Percentiles rank a stretch among this genome's conserved stretches.
Conservation (phyloP, 352 stramenopile species). For the Phytophthora lateralis region DNA sequence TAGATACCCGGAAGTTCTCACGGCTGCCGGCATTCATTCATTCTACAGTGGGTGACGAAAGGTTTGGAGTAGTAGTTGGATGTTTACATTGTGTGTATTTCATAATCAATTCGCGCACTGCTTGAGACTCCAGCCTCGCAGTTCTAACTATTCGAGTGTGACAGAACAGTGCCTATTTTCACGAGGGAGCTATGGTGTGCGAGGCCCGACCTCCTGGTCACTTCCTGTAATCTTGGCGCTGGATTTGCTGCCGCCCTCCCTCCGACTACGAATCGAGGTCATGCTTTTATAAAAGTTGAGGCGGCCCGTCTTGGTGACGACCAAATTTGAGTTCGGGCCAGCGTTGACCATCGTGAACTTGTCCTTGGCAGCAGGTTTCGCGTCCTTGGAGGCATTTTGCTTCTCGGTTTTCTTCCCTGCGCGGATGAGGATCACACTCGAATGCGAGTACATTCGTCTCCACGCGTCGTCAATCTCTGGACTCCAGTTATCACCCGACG, state of each 20-base stretch:
- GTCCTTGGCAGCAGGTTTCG: constrained; percentile 22
- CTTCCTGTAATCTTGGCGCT: constrained; percentile 18
- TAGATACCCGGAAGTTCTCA: background rate
- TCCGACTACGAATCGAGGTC: constrained; percentile 30
- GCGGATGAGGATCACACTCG: constrained; percentile 49
- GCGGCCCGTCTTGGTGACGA: constrained; percentile 27
- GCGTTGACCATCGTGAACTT: constrained; percentile 10
- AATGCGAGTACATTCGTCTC: constrained; percentile 47
- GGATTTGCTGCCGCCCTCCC: constrained; percentile 23
- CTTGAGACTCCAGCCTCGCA: constrained; percentile 7
- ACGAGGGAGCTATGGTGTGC: constrained; percentile 8
- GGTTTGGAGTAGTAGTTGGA: constrained; percentile 8
- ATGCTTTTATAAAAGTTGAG: constrained; percentile 31
- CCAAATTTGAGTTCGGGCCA: constrained; percentile 26
- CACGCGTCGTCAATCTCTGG: constrained; percentile 48
- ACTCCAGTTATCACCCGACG: constrained; percentile 44
- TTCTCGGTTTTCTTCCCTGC: constrained; percentile 39
- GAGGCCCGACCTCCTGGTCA: constrained; percentile 12
- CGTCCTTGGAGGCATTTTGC: constrained; percentile 18
- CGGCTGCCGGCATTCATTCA: background rate
- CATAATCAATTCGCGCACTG: constrained; percentile 26
- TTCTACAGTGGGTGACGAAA: no score
- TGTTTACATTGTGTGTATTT: constrained; percentile 27
- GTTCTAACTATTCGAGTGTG: constrained; percentile 18
- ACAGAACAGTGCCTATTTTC: constrained; percentile 9